Conservation (phyloP, 2,329 filamentous ascomycete species). For the Alternaria sp. region DNA sequence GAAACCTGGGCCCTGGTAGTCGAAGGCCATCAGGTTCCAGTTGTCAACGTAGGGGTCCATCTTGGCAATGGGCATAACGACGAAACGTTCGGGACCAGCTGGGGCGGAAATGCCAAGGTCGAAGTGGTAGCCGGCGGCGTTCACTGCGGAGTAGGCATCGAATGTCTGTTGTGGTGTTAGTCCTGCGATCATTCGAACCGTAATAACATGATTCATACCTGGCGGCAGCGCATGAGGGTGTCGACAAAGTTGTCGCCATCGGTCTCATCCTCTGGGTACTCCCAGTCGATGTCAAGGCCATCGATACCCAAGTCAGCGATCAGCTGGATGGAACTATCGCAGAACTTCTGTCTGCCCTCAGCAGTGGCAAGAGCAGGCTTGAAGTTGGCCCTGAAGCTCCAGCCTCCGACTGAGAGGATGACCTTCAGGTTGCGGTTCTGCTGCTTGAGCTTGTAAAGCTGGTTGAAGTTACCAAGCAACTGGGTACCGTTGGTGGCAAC, state of each 20-base stretch:
- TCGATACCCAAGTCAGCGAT: conserved; percentile 79
- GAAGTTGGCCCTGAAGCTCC: conserved; percentile 81
- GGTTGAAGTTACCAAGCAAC: conserved; percentile 78
- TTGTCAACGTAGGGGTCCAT: conserved; percentile 55
- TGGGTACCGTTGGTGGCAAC: conserved; percentile 71
- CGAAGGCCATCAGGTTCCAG: conserved; percentile 69
- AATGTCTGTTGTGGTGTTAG: conserved; percentile 34
- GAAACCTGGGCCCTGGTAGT: conserved; percentile 74
- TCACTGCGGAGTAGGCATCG: conserved; percentile 45
- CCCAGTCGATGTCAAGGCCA: conserved; percentile 55
- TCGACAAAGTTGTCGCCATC: conserved; percentile 48
- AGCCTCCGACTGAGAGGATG: conserved; percentile 82
- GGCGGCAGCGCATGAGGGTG: conserved; percentile 44
- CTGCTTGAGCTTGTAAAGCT: conserved; percentile 79
- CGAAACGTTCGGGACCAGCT: conserved; percentile 51
- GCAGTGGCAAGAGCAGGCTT: conserved; percentile 68
- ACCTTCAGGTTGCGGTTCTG: conserved; percentile 76
- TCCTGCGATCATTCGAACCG: not conserved
- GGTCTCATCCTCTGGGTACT: conserved; percentile 49
- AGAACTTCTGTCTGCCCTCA: conserved; percentile 68
- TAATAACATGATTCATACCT: conserved; percentile 29
- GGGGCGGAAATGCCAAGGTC: conserved; percentile 53
- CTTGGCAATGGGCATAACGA: conserved; percentile 43
- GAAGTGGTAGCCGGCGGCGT: conserved; percentile 50
- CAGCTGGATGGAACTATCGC: conserved; percentile 72